These are phyloP conservation scores for Yamadazyma jaroonii DNA, from an alignment of 1,139 yeast species.

Conservation along the genomic window DNA sequence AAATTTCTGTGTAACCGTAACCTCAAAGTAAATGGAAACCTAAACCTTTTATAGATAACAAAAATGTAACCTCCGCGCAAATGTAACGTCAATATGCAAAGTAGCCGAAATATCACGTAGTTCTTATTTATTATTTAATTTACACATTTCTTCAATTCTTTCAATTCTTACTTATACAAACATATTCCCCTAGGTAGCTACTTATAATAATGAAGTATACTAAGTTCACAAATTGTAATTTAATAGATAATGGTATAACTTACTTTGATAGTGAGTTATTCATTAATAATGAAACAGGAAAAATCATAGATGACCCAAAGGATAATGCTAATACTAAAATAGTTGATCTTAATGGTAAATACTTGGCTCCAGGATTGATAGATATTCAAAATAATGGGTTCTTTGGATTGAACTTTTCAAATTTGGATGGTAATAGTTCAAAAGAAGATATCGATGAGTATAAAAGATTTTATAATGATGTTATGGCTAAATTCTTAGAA, in stretches of 20 bases:
- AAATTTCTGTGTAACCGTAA: not conserved
- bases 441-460: constrained; percentile 32
- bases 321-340: constrained; percentile 19
- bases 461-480: constrained; percentile 36
- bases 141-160: too few species aligned
- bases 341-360: constrained; percentile 47
- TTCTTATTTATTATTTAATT: not conserved
- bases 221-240: constrained; percentile 48
- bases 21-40: not conserved
- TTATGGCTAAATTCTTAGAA: constrained; percentile 46
- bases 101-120: constrained; percentile 1
- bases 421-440: constrained; percentile 32
- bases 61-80: constrained; percentile 2
- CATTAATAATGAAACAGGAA: constrained; percentile 43
- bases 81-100: constrained; percentile 1
- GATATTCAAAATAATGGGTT: constrained; percentile 65
- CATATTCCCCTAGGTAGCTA: too few species aligned
- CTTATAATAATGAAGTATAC: constrained; percentile 12
- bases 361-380: constrained; percentile 58
- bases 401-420: constrained; percentile 56
- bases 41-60: not conserved
- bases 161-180: too few species aligned
- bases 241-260: constrained; percentile 51
- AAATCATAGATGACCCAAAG: constrained; percentile 28
- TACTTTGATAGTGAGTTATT: constrained; percentile 40